Conservation (phyloP, 495 filamentous ascomycete genomes). For the Entonaema liquescens region DNA sequence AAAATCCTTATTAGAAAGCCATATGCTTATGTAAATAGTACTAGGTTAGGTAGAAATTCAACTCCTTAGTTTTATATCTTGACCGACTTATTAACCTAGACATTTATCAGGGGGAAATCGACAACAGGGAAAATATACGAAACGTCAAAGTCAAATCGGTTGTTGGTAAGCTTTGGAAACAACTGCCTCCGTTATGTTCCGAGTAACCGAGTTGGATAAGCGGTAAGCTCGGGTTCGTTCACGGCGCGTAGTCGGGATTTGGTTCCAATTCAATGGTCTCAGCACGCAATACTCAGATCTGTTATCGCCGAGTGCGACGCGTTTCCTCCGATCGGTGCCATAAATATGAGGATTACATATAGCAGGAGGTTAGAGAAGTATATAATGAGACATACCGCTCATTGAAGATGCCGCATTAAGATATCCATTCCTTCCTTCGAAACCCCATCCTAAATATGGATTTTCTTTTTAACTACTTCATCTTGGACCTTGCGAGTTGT, state of each 20-base stretch:
- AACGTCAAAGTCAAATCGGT: not conserved
- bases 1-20: not conserved
- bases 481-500: not conserved
- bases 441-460: not conserved
- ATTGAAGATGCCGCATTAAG: not conserved
- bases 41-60: not conserved
- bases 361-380: not conserved
- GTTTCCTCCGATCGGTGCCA: not conserved
- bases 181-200: not conserved
- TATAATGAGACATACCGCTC: not conserved
- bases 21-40: not conserved
- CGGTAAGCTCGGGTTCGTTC: not conserved
- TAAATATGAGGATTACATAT: not conserved
- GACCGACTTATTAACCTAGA: not conserved
- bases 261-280: not conserved
- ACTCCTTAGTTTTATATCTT: not conserved
- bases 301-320: not conserved
- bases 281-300: not conserved
- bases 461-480: not conserved
- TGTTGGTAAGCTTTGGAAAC: not conserved
- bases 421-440: not conserved
- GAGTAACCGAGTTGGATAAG: not conserved
- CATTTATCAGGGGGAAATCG: not conserved
- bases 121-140: not conserved
- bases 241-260: not conserved